Evolutionary conservation across 2,329 filamentous ascomycete genomes (phyloP).

Genomic region (Fusarium burgessii): DNA sequence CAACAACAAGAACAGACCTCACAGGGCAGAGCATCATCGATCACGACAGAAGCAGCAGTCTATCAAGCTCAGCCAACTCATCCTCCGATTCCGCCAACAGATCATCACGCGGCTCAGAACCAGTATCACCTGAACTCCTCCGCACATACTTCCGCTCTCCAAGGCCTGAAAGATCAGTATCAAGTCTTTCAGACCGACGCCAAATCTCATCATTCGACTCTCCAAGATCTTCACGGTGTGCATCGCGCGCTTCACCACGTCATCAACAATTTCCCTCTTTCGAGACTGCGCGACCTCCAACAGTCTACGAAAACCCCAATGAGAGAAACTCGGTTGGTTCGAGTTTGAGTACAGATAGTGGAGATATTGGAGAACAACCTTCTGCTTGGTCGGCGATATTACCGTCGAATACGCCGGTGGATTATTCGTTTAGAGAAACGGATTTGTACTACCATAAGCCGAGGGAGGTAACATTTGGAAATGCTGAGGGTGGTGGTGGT

Average conservation of each 20-base stretch:
- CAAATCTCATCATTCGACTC: constrained; percentile 9
- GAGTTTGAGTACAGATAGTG: constrained; percentile 4
- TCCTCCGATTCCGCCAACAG: background rate
- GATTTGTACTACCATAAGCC: constrained; percentile 51
- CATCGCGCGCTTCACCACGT: background rate
- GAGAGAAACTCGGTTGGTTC: constrained; percentile 3
- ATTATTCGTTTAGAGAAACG: constrained; percentile 54
- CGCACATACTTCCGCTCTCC: constrained; percentile 44
- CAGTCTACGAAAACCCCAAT: background rate
- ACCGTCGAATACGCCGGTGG: constrained; percentile 41
- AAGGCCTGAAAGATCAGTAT: constrained; percentile 15
- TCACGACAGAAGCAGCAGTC: constrained; percentile 6
- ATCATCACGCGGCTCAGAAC: constrained; percentile 16
- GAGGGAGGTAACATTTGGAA: constrained; percentile 33
- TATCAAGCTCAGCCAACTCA: background rate
- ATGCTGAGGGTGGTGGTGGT: background rate
- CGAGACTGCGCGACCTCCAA: constrained; percentile 1
- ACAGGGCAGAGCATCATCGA: constrained; percentile 3
- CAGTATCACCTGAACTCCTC: constrained; percentile 9
- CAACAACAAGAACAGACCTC: constrained; percentile 37
- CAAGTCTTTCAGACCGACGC: constrained; percentile 2
- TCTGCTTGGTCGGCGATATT: constrained; percentile 25
- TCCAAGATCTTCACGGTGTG: constrained; percentile 3
- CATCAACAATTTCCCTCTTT: constrained; percentile 1
- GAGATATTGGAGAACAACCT: background rate